Evolutionary conservation across 805 yeast species (phyloP), one percentile per base, ranked within the genome.

Genomic region (Candida rishiriensis): DNA sequence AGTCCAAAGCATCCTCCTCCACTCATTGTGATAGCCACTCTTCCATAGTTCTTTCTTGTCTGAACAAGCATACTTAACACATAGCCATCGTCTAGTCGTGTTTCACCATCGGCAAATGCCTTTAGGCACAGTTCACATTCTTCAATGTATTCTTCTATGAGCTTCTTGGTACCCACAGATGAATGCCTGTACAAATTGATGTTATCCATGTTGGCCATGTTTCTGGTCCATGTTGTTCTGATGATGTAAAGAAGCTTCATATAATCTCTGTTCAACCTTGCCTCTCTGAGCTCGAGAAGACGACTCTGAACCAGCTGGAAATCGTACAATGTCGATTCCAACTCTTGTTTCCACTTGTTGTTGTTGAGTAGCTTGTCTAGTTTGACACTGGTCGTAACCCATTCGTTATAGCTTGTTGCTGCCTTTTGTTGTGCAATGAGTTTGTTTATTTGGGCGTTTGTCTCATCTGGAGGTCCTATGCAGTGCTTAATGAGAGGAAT

Each of bases 1-100:
- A 91, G 66, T 0, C 98, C 99, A 68, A 91, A 86, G 4, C 96
- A 86, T 2, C 96, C 89, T 2, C 99, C 99, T 1, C 99, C 99
- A 39, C 95, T 84, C 42, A 93, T 73, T n/a, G 95, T 88, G 26
- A 93, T 69, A 0, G 98, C 99, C 0, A 98, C 90, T 43, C 97
- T 73, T 0, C 99, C 99, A 41, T 87, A 87, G 56, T 90, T 88
- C 61, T 86, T 86, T 47, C 97, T 73, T 0, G 97, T 87, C 59
- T 91, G 96, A 34, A 85, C 78, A 30, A 91, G 69, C 76, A 87
- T 86, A 2, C 86, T 86, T 44, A 91, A 67, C 13, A 87, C 70
- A 54, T 85, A 82, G 11, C 78, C 63, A 48, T 83, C 89, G 59
- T 85, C 91, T 29, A 87, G 49, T 10, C 69, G 63, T 12, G 67